Conservation (phyloP, 1,284 basidiomycete species). For the Cryptococcus sp. region DNA sequence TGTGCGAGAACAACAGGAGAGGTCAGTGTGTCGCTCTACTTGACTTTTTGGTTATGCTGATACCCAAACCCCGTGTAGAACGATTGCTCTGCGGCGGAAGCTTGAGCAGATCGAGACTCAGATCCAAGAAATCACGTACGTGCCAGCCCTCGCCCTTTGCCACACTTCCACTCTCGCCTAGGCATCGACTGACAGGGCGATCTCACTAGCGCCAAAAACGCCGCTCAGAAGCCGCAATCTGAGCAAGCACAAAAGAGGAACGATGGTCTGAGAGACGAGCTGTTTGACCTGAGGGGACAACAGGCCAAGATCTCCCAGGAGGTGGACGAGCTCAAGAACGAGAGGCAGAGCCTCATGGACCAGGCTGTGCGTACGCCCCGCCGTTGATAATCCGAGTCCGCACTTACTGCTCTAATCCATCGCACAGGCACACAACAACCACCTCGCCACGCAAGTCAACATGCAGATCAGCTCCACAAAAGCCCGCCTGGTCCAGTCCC, state of each 20-base stretch:
- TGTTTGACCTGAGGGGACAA: constrained; percentile 61
- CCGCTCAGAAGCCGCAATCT: constrained; percentile 67
- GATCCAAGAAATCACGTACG: constrained; percentile 64
- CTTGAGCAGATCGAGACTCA: constrained; percentile 57
- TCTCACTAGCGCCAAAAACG: constrained; percentile 59
- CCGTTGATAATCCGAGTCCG: neutral
- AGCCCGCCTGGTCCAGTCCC: constrained; percentile 76
- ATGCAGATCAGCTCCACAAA: constrained; percentile 58
- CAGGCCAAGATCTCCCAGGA: constrained; percentile 56
- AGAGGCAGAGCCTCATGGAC: constrained; percentile 46
- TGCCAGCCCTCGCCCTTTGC: constrained; percentile 10
- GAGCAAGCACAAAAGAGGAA: constrained; percentile 63
- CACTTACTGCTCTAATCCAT: neutral
- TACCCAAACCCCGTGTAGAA: constrained; percentile 11
- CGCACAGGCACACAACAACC: constrained; percentile 23
- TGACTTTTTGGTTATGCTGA: neutral
- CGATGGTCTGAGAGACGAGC: constrained; percentile 59
- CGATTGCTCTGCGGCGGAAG: constrained; percentile 54
- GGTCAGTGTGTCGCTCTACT: constrained; percentile 17
- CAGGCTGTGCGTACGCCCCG: constrained; percentile 34
- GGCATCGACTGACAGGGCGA: neutral
- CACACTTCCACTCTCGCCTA: neutral
- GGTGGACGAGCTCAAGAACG: constrained; percentile 62
- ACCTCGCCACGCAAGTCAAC: constrained; percentile 24
- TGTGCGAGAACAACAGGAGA: constrained; percentile 27